Evolutionary conservation across 345 rosid species (phyloP).

Genomic region (Lepidium africanum): DNA sequence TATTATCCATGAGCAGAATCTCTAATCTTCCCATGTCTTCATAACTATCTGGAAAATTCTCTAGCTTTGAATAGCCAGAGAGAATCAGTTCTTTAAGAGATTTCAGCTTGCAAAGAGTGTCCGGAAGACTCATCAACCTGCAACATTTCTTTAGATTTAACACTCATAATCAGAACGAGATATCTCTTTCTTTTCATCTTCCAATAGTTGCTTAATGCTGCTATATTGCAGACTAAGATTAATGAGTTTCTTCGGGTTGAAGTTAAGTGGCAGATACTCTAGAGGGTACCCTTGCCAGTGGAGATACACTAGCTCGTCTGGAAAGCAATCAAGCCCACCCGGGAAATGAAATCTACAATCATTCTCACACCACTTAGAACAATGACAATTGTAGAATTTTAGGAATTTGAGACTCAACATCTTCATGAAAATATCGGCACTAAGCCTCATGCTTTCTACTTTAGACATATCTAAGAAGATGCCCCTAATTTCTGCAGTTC

Average conservation of each 20-base stretch:
- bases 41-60: neutral
- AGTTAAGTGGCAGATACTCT: constrained; percentile 23
- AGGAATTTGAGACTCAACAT: constrained; percentile 32
- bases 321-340: constrained; percentile 16
- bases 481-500: constrained; percentile 21
- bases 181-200: constrained; percentile 15
- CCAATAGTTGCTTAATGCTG: constrained; percentile 24
- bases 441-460: constrained; percentile 7
- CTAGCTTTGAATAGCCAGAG: constrained; percentile 12
- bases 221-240: constrained; percentile 21
- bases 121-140: constrained; percentile 11
- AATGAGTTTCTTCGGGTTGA: constrained; percentile 21
- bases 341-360: constrained; percentile 7
- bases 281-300: constrained; percentile 28
- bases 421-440: constrained; percentile 1
- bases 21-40: constrained; percentile 26
- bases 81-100: constrained; percentile 17
- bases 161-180: too few relatives aligned
- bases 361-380: constrained; percentile 18
- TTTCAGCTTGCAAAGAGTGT: constrained; percentile 13
- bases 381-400: constrained; percentile 21
- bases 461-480: constrained; percentile 18
- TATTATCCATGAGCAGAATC: constrained; percentile 22
- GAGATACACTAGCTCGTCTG: constrained; percentile 25
- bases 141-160: constrained; percentile 14